A percentile compares a stretch with the other conserved stretches of the same genome.
phyloP scores from a whole-genome alignment of 345 rosid genomes.

The Euphorbia lathyris region DNA sequence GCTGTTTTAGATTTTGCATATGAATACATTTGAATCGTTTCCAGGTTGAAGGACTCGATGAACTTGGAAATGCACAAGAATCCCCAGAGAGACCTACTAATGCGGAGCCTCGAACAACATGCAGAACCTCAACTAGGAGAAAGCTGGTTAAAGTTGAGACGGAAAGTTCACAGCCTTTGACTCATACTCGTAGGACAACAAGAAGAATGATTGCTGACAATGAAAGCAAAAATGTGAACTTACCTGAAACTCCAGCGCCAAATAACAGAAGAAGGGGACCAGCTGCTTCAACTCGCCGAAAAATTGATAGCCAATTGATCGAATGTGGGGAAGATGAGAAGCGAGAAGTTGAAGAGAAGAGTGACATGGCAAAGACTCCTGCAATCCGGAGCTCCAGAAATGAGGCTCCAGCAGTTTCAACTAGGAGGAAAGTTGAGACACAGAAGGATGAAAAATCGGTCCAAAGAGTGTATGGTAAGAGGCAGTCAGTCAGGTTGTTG shows the following conservation, averaged over 20 bases:
- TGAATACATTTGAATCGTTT: not conserved
- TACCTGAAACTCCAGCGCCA: constrained; percentile 35
- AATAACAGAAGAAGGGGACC: constrained; percentile 35
- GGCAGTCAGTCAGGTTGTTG: constrained; percentile 65
- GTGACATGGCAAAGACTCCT: constrained; percentile 23
- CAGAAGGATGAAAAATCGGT: constrained; percentile 28
- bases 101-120: constrained; percentile 35
- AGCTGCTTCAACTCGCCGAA: constrained; percentile 27
- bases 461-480: constrained; percentile 52
- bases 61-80: constrained; percentile 36
- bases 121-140: constrained; percentile 49
- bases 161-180: constrained; percentile 35
- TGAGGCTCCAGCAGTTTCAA: constrained; percentile 18
- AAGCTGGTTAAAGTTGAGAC: constrained; percentile 38
- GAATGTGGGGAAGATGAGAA: constrained; percentile 15
- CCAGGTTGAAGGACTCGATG: constrained; percentile 86
- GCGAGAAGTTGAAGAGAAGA: constrained; percentile 6
- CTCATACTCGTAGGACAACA: constrained; percentile 41
- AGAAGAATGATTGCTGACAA: constrained; percentile 35
- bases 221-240: constrained; percentile 35
- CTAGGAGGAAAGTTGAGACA: constrained; percentile 18
- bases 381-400: constrained; percentile 16
- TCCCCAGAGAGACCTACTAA: constrained; percentile 38
- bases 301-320: constrained; percentile 5
- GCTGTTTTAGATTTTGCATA: not conserved